phyloP scores from a whole-genome alignment of 768 basidiomycete genomes.

The Thelephora ganbajun region DNA sequence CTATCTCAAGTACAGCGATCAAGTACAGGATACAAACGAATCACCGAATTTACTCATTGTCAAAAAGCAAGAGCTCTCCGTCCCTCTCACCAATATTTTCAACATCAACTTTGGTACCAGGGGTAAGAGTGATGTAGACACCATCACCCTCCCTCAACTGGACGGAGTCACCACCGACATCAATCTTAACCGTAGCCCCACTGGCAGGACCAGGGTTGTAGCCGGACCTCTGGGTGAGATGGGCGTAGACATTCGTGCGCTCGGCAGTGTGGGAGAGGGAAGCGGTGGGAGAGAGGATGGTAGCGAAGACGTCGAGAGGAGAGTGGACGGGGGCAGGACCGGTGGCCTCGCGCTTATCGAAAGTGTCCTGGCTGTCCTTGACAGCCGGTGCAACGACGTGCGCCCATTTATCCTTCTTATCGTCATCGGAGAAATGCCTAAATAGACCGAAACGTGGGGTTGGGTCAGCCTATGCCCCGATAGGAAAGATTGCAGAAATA shows the following conservation, averaged over 20 bases:
- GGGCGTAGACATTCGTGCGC: constrained; percentile 60
- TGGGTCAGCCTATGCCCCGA: neutral
- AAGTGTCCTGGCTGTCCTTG: constrained; percentile 32
- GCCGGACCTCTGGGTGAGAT: constrained; percentile 75
- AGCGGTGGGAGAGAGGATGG: constrained; percentile 42
- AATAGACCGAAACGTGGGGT: neutral
- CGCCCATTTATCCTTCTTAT: constrained; percentile 64
- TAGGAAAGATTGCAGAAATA: neutral
- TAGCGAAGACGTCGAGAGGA: constrained; percentile 57
- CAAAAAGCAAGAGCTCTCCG: constrained; percentile 73
- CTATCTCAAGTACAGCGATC: no score
- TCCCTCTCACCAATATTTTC: constrained; percentile 51
- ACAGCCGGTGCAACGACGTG: constrained; percentile 65
- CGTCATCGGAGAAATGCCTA: constrained; percentile 65
- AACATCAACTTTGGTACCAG: constrained; percentile 29
- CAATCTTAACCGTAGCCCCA: constrained; percentile 47
- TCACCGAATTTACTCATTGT: constrained; percentile 34
- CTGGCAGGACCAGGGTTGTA: constrained; percentile 46
- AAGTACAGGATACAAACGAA: no score
- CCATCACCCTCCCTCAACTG: constrained; percentile 81
- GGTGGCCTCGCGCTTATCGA: constrained; percentile 41
- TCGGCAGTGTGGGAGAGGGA: constrained; percentile 31
- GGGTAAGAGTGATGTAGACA: constrained; percentile 48
- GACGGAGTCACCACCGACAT: constrained; percentile 24
- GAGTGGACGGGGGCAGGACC: constrained; percentile 79